A percentile compares a stretch with the other conserved stretches of the same genome.
Evolutionary conservation across 1,284 basidiomycete genomes (phyloP).

Genomic region (Trichosporon sp.): DNA sequence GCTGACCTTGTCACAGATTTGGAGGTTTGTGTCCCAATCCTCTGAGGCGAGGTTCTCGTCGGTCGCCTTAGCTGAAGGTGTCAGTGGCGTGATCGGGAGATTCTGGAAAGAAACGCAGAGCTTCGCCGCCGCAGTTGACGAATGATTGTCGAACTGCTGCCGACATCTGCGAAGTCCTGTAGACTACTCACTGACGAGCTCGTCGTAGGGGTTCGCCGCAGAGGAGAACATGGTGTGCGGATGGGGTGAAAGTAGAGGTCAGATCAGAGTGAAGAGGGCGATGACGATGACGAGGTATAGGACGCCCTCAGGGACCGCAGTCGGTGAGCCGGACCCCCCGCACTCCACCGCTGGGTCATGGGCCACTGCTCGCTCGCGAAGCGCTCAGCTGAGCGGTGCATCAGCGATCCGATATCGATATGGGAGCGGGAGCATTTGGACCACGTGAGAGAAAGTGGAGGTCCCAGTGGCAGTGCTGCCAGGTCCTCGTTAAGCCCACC

Average conservation of each 20-base stretch:
- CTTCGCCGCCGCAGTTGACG: neutral
- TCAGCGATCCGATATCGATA: too few species aligned
- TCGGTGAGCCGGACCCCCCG: neutral
- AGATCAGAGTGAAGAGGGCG: neutral
- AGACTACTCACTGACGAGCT: conserved; percentile 73
- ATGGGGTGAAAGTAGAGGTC: neutral
- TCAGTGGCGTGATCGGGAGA: conserved; percentile 7
- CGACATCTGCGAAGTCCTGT: neutral
- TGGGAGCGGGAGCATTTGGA: too few species aligned
- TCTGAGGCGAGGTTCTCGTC: conserved; percentile 90
- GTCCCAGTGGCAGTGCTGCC: neutral
- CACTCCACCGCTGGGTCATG: neutral
- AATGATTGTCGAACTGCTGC: neutral
- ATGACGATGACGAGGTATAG: neutral
- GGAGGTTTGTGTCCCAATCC: conserved; percentile 92
- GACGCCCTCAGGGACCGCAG: neutral
- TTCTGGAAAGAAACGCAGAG: neutral
- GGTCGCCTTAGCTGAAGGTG: conserved; percentile 75
- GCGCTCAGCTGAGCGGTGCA: neutral
- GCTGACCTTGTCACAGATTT: conserved; percentile 91
- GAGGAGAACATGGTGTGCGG: conserved; percentile 47
- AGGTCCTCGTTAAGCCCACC: neutral
- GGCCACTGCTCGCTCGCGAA: neutral
- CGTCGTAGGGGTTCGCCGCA: conserved; percentile 76
- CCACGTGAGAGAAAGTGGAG: neutral